Percentiles rank a stretch among this genome's conserved stretches.
phyloP scores from a whole-genome alignment of 169 alveolate species.

The Eimeria brunetti region DNA sequence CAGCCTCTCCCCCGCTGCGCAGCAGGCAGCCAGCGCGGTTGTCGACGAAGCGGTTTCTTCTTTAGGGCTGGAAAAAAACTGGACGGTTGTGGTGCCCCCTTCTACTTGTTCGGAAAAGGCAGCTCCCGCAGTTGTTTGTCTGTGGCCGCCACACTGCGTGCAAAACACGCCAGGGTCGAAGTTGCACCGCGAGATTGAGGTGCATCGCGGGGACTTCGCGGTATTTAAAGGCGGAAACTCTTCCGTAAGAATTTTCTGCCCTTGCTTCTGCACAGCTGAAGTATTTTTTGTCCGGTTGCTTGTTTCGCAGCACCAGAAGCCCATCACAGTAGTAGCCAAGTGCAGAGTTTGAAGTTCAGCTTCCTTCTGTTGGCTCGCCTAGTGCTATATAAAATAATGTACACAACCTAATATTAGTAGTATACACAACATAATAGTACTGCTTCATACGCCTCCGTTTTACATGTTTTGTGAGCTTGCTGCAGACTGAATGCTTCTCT shows the following conservation, averaged over 20 bases:
- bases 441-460: not conserved
- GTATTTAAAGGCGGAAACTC: conserved; percentile 40
- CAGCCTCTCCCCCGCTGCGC: not conserved
- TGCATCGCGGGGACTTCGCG: conserved; percentile 24
- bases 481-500: conserved; percentile 67
- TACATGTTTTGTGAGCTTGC: not conserved
- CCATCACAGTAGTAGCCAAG: not conserved
- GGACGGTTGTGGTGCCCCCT: conserved; percentile 31
- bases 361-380: not conserved
- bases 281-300: not conserved
- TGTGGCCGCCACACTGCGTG: conserved; percentile 77
- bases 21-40: conserved; percentile 27
- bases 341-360: not conserved
- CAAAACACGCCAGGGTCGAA: conserved; percentile 67
- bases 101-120: not conserved
- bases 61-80: not conserved
- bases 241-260: not conserved
- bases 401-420: too few relatives aligned
- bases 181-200: conserved; percentile 28
- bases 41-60: not conserved
- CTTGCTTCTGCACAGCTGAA: not conserved
- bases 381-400: too few relatives aligned
- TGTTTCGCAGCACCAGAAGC: not conserved
- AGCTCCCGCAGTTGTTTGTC: conserved; percentile 1
- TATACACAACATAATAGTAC: not conserved